Base-by-base conservation (phyloP, 2,329 filamentous ascomycete genomes). In the Diaporthe vexans region DNA sequence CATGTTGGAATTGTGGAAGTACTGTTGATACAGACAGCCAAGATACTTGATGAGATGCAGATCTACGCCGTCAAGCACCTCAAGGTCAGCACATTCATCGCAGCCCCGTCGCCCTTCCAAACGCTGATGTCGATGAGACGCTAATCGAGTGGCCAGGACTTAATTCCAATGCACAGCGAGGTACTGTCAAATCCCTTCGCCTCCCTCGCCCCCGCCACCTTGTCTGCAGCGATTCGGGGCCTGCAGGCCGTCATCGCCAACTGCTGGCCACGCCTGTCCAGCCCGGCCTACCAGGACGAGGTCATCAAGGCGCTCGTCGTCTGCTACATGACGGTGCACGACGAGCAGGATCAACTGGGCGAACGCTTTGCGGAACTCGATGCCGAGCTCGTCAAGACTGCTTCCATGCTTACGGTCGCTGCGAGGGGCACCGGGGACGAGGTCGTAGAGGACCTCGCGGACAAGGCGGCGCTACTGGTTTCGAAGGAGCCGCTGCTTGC, bases 121-220 rank as follows among this genome's bases (percentile, higher is more conserved):
- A 24, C 21, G 26, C 29, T 52, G 24, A 61, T 51, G 29, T 72
- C 37, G 65, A 73, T 63, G 52, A 52, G 65, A 56, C 37, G 54
- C 72, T 57, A 68, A 61, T n/a, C 57, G 5, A 76, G 61, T 71
- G 76, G 40, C n/a, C 37, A 94, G 87, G 89, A 91, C 59, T 82
- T 96, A 10, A 81, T 97, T 0, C 91, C 93, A 0, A 86, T 95
- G 76, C 82, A 94, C 13, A 90, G 90, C 3, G 84, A 86, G 52
- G 89, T 93, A 13, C 84, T 97, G 71, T 87, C 89, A 3, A 91
- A 95, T 79, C 91, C 94, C 0, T 94, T 97, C 79, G 88, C 88
- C 0, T 84, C 88, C 13, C 85, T 88, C 1, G 85, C 89, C 76
- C 85, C 88, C 1, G 83, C 86, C 0, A 84, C 92, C 1, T 82